A percentile compares a stretch with the other conserved stretches of the same genome.
Conservation (phyloP, 306 rosid genomes). For the Begonia fuchsioides region DNA sequence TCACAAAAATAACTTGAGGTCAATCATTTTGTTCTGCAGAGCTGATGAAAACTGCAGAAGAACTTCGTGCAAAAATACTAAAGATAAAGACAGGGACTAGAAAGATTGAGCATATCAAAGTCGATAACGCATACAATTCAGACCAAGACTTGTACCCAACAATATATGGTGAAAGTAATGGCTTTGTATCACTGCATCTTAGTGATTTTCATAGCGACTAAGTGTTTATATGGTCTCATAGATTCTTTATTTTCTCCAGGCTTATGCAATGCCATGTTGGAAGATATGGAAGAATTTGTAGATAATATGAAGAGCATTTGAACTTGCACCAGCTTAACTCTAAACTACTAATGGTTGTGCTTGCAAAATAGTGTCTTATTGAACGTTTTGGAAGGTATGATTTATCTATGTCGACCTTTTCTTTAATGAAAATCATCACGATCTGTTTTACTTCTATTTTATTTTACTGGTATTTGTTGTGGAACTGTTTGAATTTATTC, state of each 20-base stretch:
- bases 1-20: neutral
- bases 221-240: neutral
- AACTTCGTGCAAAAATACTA: constrained; percentile 32
- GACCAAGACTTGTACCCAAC: constrained; percentile 17
- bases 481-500: no score
- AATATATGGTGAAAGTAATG: constrained; percentile 26
- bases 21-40: constrained; percentile 16
- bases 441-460: no score
- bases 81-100: constrained; percentile 27
- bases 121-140: constrained; percentile 16
- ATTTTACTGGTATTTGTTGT: no score
- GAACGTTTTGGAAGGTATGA: neutral
- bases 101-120: constrained; percentile 21
- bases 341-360: neutral
- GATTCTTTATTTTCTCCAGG: constrained; percentile 31
- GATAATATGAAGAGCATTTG: constrained; percentile 25
- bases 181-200: constrained; percentile 1
- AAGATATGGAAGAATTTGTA: constrained; percentile 23
- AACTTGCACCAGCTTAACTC: constrained; percentile 6
- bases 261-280: constrained; percentile 29
- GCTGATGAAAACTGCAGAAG: constrained; percentile 38
- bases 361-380: neutral
- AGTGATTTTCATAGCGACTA: neutral
- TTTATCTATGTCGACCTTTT: no score
- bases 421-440: no score